These are phyloP conservation scores for Harringtonia lauricola DNA, from an alignment of 2,329 filamentous ascomycete species.

Conservation along the genomic window DNA sequence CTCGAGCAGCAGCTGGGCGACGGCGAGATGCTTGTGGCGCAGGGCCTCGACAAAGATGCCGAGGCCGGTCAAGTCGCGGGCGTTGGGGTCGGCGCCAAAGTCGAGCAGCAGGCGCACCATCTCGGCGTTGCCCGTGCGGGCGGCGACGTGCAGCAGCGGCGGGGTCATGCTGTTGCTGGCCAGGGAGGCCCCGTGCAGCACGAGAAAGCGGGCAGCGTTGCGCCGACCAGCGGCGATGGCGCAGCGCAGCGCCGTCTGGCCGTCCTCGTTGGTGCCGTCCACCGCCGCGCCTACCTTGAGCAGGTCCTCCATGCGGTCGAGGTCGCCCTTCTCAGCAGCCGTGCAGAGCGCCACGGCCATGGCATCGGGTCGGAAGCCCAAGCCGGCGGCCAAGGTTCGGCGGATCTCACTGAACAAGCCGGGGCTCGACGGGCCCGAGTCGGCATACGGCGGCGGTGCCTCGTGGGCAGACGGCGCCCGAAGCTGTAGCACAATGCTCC, in stretches of 20 bases:
- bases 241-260: slow-evolving; percentile 12
- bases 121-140: slow-evolving; percentile 8
- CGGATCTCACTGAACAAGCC: too few species aligned
- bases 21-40: slow-evolving; percentile 16
- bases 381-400: too few species aligned
- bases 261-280: slow-evolving; percentile 12
- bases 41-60: slow-evolving; percentile 20
- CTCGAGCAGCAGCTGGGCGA: slow-evolving; percentile 18
- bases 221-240: slow-evolving; percentile 8
- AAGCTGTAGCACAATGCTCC: too few species aligned
- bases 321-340: slow-evolving; percentile 10
- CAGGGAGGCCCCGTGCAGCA: too few species aligned
- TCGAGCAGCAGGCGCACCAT: slow-evolving; percentile 15
- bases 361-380: slow-evolving; percentile 9
- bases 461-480: too few species aligned
- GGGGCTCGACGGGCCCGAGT: too few species aligned
- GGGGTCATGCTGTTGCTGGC: slow-evolving; percentile 13
- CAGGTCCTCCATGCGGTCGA: slow-evolving; percentile 9
- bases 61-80: slow-evolving; percentile 16
- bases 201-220: slow-evolving; percentile 12
- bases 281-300: slow-evolving; percentile 11
- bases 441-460: too few species aligned
- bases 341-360: slow-evolving; percentile 14
- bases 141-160: slow-evolving; percentile 15
- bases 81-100: slow-evolving; percentile 20